These are phyloP conservation scores for Scheffersomyces parashehatae DNA, from an alignment of 1,139 yeast genomes.

Conservation along the genomic window DNA sequence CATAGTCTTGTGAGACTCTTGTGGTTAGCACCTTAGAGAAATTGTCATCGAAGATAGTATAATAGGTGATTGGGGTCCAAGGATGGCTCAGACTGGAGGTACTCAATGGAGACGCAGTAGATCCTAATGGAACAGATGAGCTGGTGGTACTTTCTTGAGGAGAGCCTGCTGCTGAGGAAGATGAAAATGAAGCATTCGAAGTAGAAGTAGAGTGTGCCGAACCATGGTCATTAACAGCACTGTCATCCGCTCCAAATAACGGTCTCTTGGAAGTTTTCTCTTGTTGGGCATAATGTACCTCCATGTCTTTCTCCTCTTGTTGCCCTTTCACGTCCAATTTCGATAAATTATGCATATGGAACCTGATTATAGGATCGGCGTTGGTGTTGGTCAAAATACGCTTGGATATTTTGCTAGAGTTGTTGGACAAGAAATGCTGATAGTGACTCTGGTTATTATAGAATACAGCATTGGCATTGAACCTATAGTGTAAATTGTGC, in stretches of 20 bases:
- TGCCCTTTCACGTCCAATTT: not conserved
- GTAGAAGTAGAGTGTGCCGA: too few relatives aligned
- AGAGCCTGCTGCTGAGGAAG: not conserved
- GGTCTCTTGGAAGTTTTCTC: not conserved
- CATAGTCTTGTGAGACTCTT: slow-evolving; percentile 6
- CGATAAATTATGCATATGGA: slow-evolving; percentile 10
- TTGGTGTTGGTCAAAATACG: slow-evolving; percentile 6
- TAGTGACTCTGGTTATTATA: slow-evolving; percentile 13
- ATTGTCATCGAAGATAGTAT: slow-evolving; percentile 3
- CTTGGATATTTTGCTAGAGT: not conserved
- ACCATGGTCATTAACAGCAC: not conserved
- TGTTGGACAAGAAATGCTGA: slow-evolving; percentile 8
- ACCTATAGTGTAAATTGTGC: slow-evolving; percentile 4
- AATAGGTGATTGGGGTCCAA: slow-evolving; percentile 3
- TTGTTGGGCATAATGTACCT: not conserved
- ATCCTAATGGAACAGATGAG: not conserved
- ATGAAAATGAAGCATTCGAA: not conserved
- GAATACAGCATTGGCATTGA: slow-evolving; percentile 8
- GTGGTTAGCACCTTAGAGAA: slow-evolving; percentile 2
- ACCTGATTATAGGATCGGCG: slow-evolving; percentile 11
- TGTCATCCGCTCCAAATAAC: too few relatives aligned
- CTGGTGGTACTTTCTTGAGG: not conserved
- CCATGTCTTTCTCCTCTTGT: not conserved
- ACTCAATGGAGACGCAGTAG: not conserved
- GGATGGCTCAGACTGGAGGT: too few relatives aligned